Base-by-base conservation (phyloP, 1,139 yeast genomes). In the Yamadazyma spencermartinsiae region DNA sequence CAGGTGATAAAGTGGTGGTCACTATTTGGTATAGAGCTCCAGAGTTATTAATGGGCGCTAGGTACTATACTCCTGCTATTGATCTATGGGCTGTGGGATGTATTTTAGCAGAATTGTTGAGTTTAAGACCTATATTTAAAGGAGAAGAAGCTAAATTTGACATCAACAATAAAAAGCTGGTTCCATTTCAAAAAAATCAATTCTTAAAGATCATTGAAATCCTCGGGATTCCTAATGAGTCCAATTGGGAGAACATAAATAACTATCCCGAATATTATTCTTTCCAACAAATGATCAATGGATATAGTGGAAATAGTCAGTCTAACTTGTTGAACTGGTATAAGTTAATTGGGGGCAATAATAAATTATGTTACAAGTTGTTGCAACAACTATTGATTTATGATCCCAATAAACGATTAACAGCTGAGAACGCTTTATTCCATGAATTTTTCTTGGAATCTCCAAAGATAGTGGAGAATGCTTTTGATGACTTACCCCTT, bases 11-110 rank as follows among this genome's bases (percentile, higher is more conserved):
- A 62, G 97, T 94, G 14, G 98, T 92, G 38, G 98, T 92, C 8
- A 92, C 98, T 0, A 92, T 92, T 43, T 92, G 98, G 98, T 92
- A 92, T 60, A 74, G 98, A 48, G 97, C 98, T 0, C 98, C 98
- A 0, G 98, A 92, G 58, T 68, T 92, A 33, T 67, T 92, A 29
- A 64, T 92, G 28, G 98, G 98, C 0, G 89, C 96, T 1, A 69
- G 96, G 35, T 96, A 92, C 63, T 92, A 92, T 57, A 86, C 97
- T 0, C 96, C 98, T 0, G 92, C 98, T 0, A 85, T 92, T 33
- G 98, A 92, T 61, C 61, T 88, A 37, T 92, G 98, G 98, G 97
- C 98, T 0, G 88, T 89, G 8, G 98, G 98, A 0, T 92, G 98
- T 60, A 92, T 94, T 8, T 72, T 92, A 48, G 98, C 96, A 0